Evolutionary conservation across 2,329 filamentous ascomycete genomes (phyloP).

Genomic region (Dactylellina sp.): DNA sequence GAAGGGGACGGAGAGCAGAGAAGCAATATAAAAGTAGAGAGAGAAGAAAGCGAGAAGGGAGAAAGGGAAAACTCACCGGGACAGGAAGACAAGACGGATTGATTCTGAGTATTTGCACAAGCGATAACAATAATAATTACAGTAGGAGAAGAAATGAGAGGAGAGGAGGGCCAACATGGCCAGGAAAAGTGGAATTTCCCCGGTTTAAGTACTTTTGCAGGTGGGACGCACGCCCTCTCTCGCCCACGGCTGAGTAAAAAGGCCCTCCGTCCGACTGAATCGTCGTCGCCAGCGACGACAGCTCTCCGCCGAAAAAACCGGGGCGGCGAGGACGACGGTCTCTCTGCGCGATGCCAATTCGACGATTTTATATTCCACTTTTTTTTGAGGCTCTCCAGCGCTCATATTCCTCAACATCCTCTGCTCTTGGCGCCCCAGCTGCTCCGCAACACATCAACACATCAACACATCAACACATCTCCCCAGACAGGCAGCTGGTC

Average conservation of each 20-base stretch:
- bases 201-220: constrained; percentile 55
- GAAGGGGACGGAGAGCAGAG: constrained; percentile 4
- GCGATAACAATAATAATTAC: not conserved
- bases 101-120: too few species aligned
- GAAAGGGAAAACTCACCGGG: constrained; percentile 2
- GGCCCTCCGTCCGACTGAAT: too few species aligned
- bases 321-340: constrained; percentile 35
- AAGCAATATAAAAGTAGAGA: constrained; percentile 2
- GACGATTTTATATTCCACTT: constrained; percentile 15
- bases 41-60: constrained; percentile 8
- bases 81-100: constrained; percentile 13
- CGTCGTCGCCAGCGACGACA: not conserved
- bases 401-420: constrained; percentile 5
- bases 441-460: constrained; percentile 38
- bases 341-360: not conserved
- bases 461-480: not conserved
- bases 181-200: constrained; percentile 53
- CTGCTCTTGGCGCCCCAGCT: constrained; percentile 26
- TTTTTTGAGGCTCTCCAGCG: constrained; percentile 44
- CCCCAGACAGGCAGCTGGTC: not conserved
- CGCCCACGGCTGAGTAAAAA: not conserved
- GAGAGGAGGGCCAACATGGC: constrained; percentile 28
- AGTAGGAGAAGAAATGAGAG: not conserved
- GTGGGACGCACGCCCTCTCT: constrained; percentile 32
- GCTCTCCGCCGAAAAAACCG: constrained; percentile 6